Evolutionary conservation across 176 grass and related monocot species (phyloP).

Genomic region (Aegilops bicornis): DNA sequence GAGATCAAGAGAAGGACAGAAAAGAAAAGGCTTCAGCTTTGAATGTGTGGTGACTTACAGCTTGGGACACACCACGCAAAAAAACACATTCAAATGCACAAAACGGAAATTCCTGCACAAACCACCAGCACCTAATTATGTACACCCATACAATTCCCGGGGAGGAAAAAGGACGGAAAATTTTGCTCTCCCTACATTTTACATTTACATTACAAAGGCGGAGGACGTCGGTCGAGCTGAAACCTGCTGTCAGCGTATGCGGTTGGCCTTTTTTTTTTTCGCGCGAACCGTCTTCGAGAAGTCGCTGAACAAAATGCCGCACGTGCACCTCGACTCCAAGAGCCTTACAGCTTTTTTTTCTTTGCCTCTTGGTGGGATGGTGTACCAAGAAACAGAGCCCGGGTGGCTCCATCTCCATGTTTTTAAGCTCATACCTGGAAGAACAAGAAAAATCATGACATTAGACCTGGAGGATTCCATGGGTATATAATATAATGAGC

Average conservation of each 20-base stretch:
- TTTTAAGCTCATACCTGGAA: conserved; percentile 36
- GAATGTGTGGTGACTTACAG: conserved; percentile 56
- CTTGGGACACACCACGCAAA: conserved; percentile 14
- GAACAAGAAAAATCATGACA: conserved; percentile 19
- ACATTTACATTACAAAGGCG: conserved; percentile 47
- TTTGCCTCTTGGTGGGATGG: conserved; percentile 15
- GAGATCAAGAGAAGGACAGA: neutral
- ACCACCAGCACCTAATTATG: conserved; percentile 43
- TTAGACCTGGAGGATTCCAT: neutral
- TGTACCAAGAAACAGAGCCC: conserved; percentile 21
- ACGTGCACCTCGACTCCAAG: conserved; percentile 37
- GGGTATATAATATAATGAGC: conserved; percentile 12
- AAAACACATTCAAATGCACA: conserved; percentile 38
- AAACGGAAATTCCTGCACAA: conserved; percentile 46
- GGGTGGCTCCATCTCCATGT: conserved; percentile 26
- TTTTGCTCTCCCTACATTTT: conserved; percentile 28
- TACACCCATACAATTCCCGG: conserved; percentile 34
- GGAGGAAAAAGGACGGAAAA: neutral
- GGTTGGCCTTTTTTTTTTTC: conserved; percentile 13
- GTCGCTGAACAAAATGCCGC: conserved; percentile 12
- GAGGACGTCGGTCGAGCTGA: conserved; percentile 24
- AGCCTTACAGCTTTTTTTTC: neutral
- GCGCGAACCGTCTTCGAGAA: conserved; percentile 10
- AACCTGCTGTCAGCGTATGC: conserved; percentile 25
- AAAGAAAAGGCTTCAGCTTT: conserved; percentile 40